These are phyloP conservation scores for Vanderwaltozyma tropicalis DNA, from an alignment of 805 yeast genomes.

Conservation along the genomic window DNA sequence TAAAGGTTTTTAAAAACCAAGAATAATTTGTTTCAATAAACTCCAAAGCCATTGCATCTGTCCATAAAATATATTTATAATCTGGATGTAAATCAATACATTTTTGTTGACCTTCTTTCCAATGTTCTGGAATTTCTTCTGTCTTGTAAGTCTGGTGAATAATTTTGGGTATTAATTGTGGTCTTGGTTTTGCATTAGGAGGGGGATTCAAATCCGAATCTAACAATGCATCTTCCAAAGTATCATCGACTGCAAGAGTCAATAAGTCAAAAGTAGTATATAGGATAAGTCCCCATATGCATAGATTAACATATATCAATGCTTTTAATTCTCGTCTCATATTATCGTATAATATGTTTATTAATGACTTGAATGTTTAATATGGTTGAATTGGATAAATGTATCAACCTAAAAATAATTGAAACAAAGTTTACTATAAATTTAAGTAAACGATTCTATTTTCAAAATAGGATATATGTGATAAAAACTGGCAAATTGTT, in stretches of 20 bases:
- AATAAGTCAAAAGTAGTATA: conserved; percentile 64
- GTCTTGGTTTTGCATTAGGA: conserved; percentile 26
- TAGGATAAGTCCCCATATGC: conserved; percentile 42
- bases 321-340: conserved; percentile 61
- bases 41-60: conserved; percentile 70
- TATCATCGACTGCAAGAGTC: conserved; percentile 62
- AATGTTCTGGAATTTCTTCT: conserved; percentile 62
- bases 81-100: conserved; percentile 78
- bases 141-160: conserved; percentile 91
- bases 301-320: conserved; percentile 48
- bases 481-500: no score
- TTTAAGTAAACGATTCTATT: no score
- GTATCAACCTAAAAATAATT: no score
- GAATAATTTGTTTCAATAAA: conserved; percentile 73
- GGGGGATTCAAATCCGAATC: conserved; percentile 53
- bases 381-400: neutral
- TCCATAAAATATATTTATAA: conserved; percentile 82
- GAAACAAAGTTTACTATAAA: no score
- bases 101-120: conserved; percentile 69
- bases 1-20: conserved; percentile 79
- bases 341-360: neutral
- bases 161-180: conserved; percentile 67
- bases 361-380: neutral
- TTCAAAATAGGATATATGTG: no score
- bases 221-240: conserved; percentile 51